Evolutionary conservation across 129 eudicot genomes (phyloP), one percentile per base, ranked within the genome.

Genomic region (Oenanthe sinensis): DNA sequence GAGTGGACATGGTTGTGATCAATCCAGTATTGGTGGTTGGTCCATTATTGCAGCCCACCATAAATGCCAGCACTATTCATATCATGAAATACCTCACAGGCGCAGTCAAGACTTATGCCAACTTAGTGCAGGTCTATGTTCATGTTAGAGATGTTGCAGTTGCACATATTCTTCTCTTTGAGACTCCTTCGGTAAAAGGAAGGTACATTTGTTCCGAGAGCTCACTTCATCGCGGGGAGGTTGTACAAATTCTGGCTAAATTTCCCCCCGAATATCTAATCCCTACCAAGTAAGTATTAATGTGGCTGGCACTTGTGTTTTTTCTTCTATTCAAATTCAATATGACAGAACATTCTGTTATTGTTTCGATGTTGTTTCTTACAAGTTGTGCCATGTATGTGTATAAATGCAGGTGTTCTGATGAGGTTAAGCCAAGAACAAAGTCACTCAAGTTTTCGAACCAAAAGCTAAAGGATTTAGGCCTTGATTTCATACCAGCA

Each of bases 201-300:
- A 84, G 98, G 14, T 85, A 91, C 85, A 77, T 93, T 11, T 93
- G 98, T 33, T 94, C 97, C 6, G 97, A 93, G 85, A 89, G 90
- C 22, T 94, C 89, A n/a, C 97, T 93, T 82, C 98, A 94, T 83
- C 98, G 98, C 0, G 98, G 91, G 0, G 98, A 94, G 33, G 96
- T 94, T 4, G 97, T 90, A 16, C 93, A 91, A 54, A 93, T 93
- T 62, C 81, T 93, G 70, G 88, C 96, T 70, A 93, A 93, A 79
- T 91, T 79, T 79, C 89, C 91, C 83, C 97, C 97, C 0, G 96
- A 93, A 50, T 93, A 93, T 75, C 98, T 97, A 7, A 87, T 89
- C 17, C 98, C 98, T 17, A 91, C 93, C 78, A 93, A 93, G 98
- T 93, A 91, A 39, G 42, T 39, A 39, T 39, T 33, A 33, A 33